These are phyloP conservation scores for Blumeria hordei DNA, from an alignment of 2,329 filamentous ascomycete species.

Conservation along the genomic window DNA sequence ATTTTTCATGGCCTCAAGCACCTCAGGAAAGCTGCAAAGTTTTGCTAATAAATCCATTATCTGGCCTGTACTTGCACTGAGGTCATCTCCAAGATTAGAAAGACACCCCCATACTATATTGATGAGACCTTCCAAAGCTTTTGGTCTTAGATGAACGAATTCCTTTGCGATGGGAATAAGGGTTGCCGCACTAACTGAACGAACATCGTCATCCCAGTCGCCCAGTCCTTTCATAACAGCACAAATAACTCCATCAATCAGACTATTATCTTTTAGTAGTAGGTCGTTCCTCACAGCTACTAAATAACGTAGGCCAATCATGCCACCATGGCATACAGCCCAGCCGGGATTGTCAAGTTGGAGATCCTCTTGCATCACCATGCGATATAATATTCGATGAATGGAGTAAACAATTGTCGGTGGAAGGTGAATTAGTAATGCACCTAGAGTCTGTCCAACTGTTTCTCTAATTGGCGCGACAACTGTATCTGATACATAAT, in stretches of 20 bases:
- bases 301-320: conserved; percentile 88
- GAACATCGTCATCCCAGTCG: conserved; percentile 83
- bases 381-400: conserved; percentile 61
- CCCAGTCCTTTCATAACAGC: conserved; percentile 89
- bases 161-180: conserved; percentile 89
- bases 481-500: conserved; percentile 93
- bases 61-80: conserved; percentile 89
- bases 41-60: conserved; percentile 97
- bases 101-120: conserved; percentile 95
- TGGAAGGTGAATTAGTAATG: conserved; percentile 64
- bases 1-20: conserved; percentile 77
- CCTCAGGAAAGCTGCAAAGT: conserved; percentile 80
- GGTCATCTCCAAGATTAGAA: conserved; percentile 85
- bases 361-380: conserved; percentile 78
- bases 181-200: conserved; percentile 91
- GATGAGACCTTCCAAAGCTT: conserved; percentile 58
- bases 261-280: conserved; percentile 53
- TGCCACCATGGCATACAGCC: conserved; percentile 93
- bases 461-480: conserved; percentile 92
- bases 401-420: conserved; percentile 57
- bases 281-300: conserved; percentile 88
- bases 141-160: conserved; percentile 65
- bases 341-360: conserved; percentile 52
- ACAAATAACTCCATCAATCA: conserved; percentile 80
- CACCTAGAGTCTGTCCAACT: conserved; percentile 78